A percentile compares a stretch with the other conserved stretches of the same genome.
Evolutionary conservation across 495 filamentous ascomycete genomes (phyloP).

Genomic region (Trichocladium uniseriatum): DNA sequence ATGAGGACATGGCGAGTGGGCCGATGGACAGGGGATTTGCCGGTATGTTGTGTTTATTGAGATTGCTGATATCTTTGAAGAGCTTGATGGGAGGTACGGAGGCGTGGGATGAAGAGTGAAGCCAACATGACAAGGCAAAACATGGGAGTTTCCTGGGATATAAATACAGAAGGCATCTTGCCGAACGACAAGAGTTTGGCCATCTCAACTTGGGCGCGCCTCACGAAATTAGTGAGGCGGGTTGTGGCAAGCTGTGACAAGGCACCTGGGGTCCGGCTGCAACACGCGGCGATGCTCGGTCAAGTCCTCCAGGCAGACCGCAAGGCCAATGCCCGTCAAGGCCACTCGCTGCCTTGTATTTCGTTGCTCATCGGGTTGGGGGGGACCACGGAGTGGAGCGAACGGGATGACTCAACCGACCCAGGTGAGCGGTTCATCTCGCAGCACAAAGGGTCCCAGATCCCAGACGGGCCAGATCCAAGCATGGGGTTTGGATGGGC

Average conservation of each 20-base stretch:
- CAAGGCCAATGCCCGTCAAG: conserved; percentile 9
- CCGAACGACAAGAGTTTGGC: background rate
- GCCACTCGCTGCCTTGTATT: conserved; percentile 5
- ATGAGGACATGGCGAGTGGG: conserved; percentile 11
- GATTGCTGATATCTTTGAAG: background rate
- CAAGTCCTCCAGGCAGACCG: conserved; percentile 15
- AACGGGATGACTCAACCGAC: conserved; percentile 9
- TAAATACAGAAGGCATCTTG: background rate
- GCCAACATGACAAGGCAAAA: background rate
- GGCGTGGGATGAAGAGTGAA: background rate
- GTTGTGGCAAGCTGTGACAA: background rate
- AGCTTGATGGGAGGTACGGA: background rate
- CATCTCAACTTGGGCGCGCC: background rate
- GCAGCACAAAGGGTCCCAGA: background rate
- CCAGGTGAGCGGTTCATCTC: background rate
- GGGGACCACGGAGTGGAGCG: conserved; percentile 9
- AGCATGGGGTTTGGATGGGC: background rate
- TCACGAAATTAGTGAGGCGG: background rate
- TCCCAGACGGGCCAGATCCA: background rate
- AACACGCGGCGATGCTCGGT: conserved; percentile 9
- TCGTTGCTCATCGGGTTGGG: conserved; percentile 6
- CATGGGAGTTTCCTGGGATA: background rate
- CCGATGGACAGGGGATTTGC: background rate
- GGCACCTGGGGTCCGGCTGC: background rate
- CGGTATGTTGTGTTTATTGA: background rate